phyloP scores from a whole-genome alignment of 2,329 filamentous ascomycete genomes.

The Simplicillium aogashimaense region DNA sequence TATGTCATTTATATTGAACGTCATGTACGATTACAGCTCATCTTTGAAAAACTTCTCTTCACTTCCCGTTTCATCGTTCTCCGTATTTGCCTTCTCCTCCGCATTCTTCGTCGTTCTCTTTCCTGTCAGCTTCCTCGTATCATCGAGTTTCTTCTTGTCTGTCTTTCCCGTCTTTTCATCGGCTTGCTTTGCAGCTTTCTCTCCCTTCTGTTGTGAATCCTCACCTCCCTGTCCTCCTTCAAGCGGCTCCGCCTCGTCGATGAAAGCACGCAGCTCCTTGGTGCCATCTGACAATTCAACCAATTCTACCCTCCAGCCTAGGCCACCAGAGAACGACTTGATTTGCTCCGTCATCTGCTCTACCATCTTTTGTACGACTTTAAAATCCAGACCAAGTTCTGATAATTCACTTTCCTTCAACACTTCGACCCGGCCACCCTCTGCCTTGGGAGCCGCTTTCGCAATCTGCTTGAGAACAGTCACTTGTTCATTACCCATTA shows the following conservation, averaged over 20 bases:
- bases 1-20: background rate
- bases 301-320: conserved; percentile 73
- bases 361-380: conserved; percentile 56
- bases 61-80: conserved; percentile 26
- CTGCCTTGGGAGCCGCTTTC: conserved; percentile 34
- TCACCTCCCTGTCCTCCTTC: conserved; percentile 19
- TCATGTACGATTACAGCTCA: conserved; percentile 28
- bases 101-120: background rate
- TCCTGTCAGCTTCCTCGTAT: conserved; percentile 7
- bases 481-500: conserved; percentile 11
- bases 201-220: conserved; percentile 4
- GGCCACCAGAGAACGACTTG: conserved; percentile 56
- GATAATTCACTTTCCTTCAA: conserved; percentile 41
- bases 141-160: conserved; percentile 9
- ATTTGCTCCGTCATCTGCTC: conserved; percentile 61
- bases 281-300: conserved; percentile 56
- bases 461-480: conserved; percentile 34
- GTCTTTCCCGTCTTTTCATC: conserved; percentile 9
- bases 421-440: conserved; percentile 51
- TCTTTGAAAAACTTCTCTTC: conserved; percentile 44
- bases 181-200: conserved; percentile 12
- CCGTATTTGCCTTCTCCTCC: conserved; percentile 8
- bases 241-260: conserved; percentile 42
- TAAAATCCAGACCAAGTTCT: conserved; percentile 49
- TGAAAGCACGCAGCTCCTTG: conserved; percentile 57